Conservation (phyloP, 139 green algal species). For the Chlorella sorokiniana region DNA sequence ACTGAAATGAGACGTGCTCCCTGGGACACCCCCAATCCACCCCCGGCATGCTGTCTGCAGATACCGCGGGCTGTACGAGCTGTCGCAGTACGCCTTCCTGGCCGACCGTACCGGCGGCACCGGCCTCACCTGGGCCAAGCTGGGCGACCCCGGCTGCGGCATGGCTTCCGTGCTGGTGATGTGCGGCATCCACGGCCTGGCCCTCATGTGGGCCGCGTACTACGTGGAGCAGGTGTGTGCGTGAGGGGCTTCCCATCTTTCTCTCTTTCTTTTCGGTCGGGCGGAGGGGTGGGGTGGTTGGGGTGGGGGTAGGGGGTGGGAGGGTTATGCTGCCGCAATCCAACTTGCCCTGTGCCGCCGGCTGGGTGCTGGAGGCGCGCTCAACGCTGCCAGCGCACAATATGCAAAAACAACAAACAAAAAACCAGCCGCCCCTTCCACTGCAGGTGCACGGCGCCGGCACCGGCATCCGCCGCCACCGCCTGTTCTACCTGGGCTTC, state of each 20-base stretch:
- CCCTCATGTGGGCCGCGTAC: slow-evolving; percentile 43
- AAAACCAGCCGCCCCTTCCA: background rate
- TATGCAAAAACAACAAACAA: too few relatives aligned
- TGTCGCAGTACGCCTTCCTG: slow-evolving; percentile 73
- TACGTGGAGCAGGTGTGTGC: slow-evolving; percentile 52
- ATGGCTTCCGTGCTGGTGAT: slow-evolving; percentile 41
- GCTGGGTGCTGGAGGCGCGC: background rate
- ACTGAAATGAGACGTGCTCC: too few relatives aligned
- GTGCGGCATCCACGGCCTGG: slow-evolving; percentile 4
- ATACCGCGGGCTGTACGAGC: slow-evolving; percentile 52
- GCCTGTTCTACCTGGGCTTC: slow-evolving; percentile 50
- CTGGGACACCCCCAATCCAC: too few relatives aligned
- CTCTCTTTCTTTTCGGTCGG: background rate
- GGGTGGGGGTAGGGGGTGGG: too few relatives aligned
- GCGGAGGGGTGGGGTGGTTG: background rate
- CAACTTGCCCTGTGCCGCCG: background rate
- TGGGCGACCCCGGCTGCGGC: slow-evolving; percentile 57
- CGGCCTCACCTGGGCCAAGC: slow-evolving; percentile 59
- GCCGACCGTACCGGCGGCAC: slow-evolving; percentile 54
- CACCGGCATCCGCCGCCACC: slow-evolving; percentile 40
- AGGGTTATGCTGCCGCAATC: background rate
- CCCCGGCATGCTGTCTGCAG: background rate
- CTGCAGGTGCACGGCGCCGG: slow-evolving; percentile 46
- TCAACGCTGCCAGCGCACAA: too few relatives aligned
- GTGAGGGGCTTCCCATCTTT: background rate